Evolutionary conservation across 1,284 basidiomycete species (phyloP).

Genomic region (Pulveroboletus sp.): DNA sequence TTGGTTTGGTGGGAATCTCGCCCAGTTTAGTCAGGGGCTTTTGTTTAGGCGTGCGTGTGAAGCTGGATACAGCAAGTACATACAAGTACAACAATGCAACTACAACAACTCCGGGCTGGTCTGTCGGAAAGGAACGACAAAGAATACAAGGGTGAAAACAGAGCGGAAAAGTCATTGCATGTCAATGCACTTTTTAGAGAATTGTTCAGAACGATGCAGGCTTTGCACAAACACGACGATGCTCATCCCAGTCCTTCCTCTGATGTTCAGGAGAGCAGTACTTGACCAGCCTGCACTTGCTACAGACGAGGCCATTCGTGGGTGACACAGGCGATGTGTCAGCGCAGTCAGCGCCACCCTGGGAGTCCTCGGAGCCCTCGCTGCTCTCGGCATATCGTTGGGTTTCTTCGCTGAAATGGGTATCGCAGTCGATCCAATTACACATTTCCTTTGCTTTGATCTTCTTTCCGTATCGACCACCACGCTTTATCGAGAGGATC

Average conservation of each 20-base stretch:
- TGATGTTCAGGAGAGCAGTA: slow-evolving; percentile 74
- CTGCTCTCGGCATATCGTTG: slow-evolving; percentile 39
- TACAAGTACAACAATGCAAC: slow-evolving; percentile 10
- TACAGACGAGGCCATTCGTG: slow-evolving; percentile 56
- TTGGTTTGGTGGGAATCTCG: slow-evolving; percentile 2
- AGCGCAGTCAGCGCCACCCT: slow-evolving; percentile 42
- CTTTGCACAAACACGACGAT: slow-evolving; percentile 63
- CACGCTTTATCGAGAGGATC: slow-evolving; percentile 60
- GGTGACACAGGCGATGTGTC: slow-evolving; percentile 24
- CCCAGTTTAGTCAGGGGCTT: not conserved
- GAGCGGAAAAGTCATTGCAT: not conserved
- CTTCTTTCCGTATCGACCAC: slow-evolving; percentile 47
- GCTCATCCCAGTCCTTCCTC: slow-evolving; percentile 71
- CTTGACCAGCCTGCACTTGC: slow-evolving; percentile 72
- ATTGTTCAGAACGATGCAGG: slow-evolving; percentile 27
- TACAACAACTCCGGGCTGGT: slow-evolving; percentile 6
- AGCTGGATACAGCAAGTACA: slow-evolving; percentile 6
- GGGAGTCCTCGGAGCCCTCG: slow-evolving; percentile 54
- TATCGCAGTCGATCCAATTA: slow-evolving; percentile 75
- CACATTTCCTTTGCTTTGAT: slow-evolving; percentile 63
- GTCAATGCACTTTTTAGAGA: not conserved
- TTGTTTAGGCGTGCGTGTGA: not conserved
- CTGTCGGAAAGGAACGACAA: not conserved
- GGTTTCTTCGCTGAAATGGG: slow-evolving; percentile 53
- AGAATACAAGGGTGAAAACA: not conserved